These are phyloP conservation scores for Stemphylium beticola DNA, from an alignment of 2,329 filamentous ascomycete species.

Conservation along the genomic window DNA sequence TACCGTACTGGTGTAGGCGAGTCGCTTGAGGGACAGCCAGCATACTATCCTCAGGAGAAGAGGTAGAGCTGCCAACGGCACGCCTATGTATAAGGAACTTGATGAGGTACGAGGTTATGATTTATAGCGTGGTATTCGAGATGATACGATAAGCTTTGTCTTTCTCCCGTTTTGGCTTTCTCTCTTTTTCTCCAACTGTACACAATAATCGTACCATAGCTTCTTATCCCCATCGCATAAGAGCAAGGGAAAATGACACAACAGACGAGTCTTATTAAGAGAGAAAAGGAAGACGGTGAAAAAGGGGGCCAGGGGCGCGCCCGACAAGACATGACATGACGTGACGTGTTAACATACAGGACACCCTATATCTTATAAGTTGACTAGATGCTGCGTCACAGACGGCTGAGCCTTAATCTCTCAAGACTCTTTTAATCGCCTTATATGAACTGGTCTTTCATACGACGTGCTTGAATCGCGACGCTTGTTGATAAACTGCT, in stretches of 20 bases:
- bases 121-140: neutral
- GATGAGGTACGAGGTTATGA: constrained; percentile 31
- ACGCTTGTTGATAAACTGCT: too few species aligned
- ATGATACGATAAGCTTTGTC: neutral
- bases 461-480: too few species aligned
- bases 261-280: too few species aligned
- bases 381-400: too few species aligned
- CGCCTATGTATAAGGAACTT: neutral
- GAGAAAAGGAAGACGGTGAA: neutral
- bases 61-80: constrained; percentile 17
- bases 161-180: neutral
- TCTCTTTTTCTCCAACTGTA: neutral
- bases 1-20: constrained; percentile 47
- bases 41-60: constrained; percentile 46
- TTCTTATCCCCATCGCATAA: too few species aligned
- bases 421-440: too few species aligned
- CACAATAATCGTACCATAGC: neutral
- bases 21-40: constrained; percentile 44
- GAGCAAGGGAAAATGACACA: too few species aligned
- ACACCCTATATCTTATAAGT: too few species aligned
- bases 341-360: too few species aligned
- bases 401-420: too few species aligned
- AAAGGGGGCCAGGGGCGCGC: constrained; percentile 2
- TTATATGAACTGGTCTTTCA: too few species aligned
- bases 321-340: too few species aligned